Percentiles rank a stretch among this genome's conserved stretches.
These are phyloP conservation scores for Myrmaecium sp. DNA, from an alignment of 2,329 filamentous ascomycete genomes.

Conservation along the genomic window DNA sequence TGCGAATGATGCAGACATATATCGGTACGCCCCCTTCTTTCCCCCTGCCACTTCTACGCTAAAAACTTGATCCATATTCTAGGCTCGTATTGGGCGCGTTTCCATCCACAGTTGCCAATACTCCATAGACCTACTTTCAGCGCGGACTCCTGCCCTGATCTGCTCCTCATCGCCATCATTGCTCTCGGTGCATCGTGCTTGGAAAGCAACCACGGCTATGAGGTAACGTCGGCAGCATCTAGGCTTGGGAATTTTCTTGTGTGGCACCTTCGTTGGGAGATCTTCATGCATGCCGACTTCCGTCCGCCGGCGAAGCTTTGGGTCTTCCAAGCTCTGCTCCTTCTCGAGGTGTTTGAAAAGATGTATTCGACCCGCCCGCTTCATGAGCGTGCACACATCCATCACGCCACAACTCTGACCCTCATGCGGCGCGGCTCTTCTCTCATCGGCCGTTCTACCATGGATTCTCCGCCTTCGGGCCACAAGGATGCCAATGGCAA, in stretches of 20 bases:
- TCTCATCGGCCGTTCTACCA: constrained; percentile 66
- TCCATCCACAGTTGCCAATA: constrained; percentile 87
- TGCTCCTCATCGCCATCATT: constrained; percentile 77
- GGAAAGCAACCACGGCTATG: constrained; percentile 62
- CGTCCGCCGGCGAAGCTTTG: constrained; percentile 84
- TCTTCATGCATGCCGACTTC: constrained; percentile 84
- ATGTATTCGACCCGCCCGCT: constrained; percentile 87
- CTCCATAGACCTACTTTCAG: constrained; percentile 88
- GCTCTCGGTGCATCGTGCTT: constrained; percentile 81
- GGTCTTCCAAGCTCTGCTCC: constrained; percentile 81
- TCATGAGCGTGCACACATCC: constrained; percentile 89
- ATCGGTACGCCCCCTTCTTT: too few relatives aligned
- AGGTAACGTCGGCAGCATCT: constrained; percentile 58
- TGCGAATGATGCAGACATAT: constrained; percentile 91
- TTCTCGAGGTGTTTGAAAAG: constrained; percentile 92
- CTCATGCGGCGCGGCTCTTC: constrained; percentile 89
- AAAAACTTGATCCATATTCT: too few relatives aligned
- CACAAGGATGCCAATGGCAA: constrained; percentile 51
- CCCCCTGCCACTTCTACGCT: too few relatives aligned
- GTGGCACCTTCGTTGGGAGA: constrained; percentile 88
- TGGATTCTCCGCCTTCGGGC: constrained; percentile 67
- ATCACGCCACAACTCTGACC: constrained; percentile 88
- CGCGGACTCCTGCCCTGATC: constrained; percentile 68
- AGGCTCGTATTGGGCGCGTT: constrained; percentile 89
- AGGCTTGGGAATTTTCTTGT: constrained; percentile 79